Conservation (phyloP, 495 filamentous ascomycete genomes). For the Podospora bellae-mahoneyi region DNA sequence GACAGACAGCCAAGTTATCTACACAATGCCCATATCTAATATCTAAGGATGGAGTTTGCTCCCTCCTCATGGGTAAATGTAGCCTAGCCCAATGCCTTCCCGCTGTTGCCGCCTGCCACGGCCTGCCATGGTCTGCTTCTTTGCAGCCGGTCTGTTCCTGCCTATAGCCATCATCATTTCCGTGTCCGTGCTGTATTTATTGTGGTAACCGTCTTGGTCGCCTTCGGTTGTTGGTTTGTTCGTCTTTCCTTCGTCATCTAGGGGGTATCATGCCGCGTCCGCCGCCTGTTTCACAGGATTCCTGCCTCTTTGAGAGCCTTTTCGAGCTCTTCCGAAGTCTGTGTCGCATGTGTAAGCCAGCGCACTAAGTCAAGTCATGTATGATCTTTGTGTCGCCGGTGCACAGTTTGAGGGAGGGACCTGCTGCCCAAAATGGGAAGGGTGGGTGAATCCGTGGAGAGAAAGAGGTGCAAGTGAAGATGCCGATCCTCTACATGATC, state of each 20-base stretch:
- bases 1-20: conserved; percentile 27
- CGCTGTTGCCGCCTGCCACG: not conserved
- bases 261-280: conserved; percentile 15
- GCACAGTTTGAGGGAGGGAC: conserved; percentile 8
- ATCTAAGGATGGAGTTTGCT: conserved; percentile 40
- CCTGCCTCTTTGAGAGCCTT: conserved; percentile 39
- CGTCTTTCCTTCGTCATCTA: conserved; percentile 2
- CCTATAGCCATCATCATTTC: conserved; percentile 4
- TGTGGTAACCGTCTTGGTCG: not conserved
- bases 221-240: conserved; percentile 5
- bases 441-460: conserved; percentile 2
- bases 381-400: not conserved
- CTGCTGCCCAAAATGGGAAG: conserved; percentile 13
- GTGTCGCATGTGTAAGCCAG: conserved; percentile 27
- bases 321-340: conserved; percentile 36
- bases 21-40: conserved; percentile 37
- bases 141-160: conserved; percentile 5
- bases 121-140: conserved; percentile 10
- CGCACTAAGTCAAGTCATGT: conserved; percentile 7
- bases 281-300: conserved; percentile 34
- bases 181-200: conserved; percentile 1
- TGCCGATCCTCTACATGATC: conserved; percentile 68
- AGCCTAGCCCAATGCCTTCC: conserved; percentile 20
- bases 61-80: conserved; percentile 39
- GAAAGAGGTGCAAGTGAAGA: conserved; percentile 24